Evolutionary conservation across 768 basidiomycete species (phyloP).

Genomic region (Cystobasidium tubakii): DNA sequence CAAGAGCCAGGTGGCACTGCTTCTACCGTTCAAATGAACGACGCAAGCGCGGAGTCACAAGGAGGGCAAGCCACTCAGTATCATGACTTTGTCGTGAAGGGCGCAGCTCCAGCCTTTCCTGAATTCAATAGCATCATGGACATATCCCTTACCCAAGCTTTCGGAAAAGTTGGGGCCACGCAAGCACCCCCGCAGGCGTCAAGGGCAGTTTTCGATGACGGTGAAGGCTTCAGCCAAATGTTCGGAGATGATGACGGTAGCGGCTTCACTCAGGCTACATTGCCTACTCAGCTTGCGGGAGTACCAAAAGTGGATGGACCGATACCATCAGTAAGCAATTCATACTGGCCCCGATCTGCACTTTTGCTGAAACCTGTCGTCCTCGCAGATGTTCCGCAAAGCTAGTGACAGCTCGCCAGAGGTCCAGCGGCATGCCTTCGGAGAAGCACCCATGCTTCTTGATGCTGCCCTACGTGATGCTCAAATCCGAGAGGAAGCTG

Average conservation of each 20-base stretch:
- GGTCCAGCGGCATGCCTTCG: not conserved
- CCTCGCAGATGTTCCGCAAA: conserved; percentile 14
- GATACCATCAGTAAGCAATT: conserved; percentile 16
- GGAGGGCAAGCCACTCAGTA: conserved; percentile 11
- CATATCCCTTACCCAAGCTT: conserved; percentile 28
- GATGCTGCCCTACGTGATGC: conserved; percentile 26
- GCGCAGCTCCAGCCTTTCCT: not conserved
- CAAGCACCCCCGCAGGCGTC: conserved; percentile 18
- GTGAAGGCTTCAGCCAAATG: conserved; percentile 20
- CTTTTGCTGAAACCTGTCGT: not conserved
- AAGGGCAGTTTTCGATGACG: not conserved
- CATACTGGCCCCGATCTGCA: not conserved
- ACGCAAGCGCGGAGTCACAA: not conserved
- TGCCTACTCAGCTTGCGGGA: not conserved
- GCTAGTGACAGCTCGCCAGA: not conserved
- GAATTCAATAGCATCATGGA: not conserved
- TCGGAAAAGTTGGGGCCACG: conserved; percentile 19
- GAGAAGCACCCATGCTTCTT: conserved; percentile 23
- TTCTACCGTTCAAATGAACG: not conserved
- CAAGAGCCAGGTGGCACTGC: not conserved
- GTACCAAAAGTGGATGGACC: not conserved
- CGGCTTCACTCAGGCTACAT: not conserved
- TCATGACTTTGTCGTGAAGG: conserved; percentile 11
- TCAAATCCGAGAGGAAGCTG: conserved; percentile 18
- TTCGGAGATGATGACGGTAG: conserved; percentile 15